Base-by-base conservation (phyloP, 768 basidiomycete species). In the Hypsizygus marmoreus region DNA sequence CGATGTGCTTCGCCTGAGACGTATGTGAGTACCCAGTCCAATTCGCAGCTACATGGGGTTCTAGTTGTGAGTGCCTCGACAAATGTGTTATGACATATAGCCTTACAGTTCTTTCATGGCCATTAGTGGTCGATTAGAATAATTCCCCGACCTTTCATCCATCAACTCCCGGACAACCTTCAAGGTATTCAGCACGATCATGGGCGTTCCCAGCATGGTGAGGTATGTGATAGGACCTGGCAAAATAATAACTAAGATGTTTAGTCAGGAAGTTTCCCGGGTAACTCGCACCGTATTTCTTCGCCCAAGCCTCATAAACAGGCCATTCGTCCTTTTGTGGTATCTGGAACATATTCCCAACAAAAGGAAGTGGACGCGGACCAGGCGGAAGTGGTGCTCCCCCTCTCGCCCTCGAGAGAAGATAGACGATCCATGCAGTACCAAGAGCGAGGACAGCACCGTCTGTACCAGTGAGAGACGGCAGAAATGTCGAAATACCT, bases 311-410 rank as follows among this genome's bases (percentile, higher is more conserved):
- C 37, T 56, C 51, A 25, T 55, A 58, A 40, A 53, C 28, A 28
- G 51, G 51, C 51, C 57, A 56, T 51, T 56, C 54, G 33, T 58
- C 49, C 33, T 50, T 51, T 43, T 58, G 57, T 26, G 57, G 57
- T 22, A 58, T 55, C 30, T 58, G 57, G 40, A 58, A 53, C 49
- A 58, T 55, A 43, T 58, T 58, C 11, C 57, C 54, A 36, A 58
- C 45, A 1, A 58, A 47, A 43, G 57, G 57, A 16, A 58, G 49
- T 23, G 51, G 48, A 40, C 49, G 45, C 19, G 54, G 57, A 20
- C 57, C 57, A 45, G 49, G 49, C 2, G 57, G 57, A 28, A 48
- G 35, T 34, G 54, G 48, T 26, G 26, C 40, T 48, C 36, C 49
- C 24, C 41, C 35, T 43, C 23, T 39, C n/a, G 36, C 25, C 48